Percentiles rank a stretch among this genome's conserved stretches.
phyloP scores from a whole-genome alignment of 169 alveolate genomes.

The Plasmodium inui region DNA sequence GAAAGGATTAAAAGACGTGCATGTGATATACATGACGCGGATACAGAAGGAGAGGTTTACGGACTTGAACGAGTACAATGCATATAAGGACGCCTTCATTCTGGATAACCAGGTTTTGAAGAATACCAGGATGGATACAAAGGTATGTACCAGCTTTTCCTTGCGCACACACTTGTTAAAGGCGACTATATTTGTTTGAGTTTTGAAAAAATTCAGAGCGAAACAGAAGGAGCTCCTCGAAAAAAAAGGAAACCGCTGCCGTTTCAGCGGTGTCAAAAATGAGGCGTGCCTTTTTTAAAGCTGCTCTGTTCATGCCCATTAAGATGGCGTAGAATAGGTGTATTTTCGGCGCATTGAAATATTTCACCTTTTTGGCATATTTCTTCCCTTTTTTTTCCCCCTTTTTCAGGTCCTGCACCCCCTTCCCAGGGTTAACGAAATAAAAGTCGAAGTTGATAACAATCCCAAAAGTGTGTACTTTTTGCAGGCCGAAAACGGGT shows the following conservation, averaged over 20 bases:
- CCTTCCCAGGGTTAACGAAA: slow-evolving; percentile 88
- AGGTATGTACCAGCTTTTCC: slow-evolving; percentile 42
- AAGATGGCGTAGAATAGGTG: neutral
- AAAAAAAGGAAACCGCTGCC: neutral
- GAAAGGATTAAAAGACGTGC: slow-evolving; percentile 58
- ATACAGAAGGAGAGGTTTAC: slow-evolving; percentile 86
- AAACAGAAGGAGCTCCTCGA: neutral
- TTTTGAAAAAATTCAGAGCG: neutral
- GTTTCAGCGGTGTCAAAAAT: neutral
- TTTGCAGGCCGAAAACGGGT: slow-evolving; percentile 89
- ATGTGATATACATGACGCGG: slow-evolving; percentile 88
- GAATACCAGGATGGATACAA: slow-evolving; percentile 78
- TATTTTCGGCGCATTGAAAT: neutral
- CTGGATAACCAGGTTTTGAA: slow-evolving; percentile 74
- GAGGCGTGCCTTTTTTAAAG: neutral
- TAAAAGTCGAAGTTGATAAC: slow-evolving; percentile 82
- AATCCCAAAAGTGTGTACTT: slow-evolving; percentile 84
- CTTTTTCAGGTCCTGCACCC: slow-evolving; percentile 85
- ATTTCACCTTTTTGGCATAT: neutral
- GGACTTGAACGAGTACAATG: slow-evolving; percentile 65
- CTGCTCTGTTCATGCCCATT: neutral
- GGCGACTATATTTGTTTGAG: neutral
- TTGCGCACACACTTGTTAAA: neutral
- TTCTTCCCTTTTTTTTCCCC: neutral
- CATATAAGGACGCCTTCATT: slow-evolving; percentile 76